These are phyloP conservation scores for Carex myosuroides DNA, from an alignment of 176 grass and related monocot genomes.

Conservation along the genomic window DNA sequence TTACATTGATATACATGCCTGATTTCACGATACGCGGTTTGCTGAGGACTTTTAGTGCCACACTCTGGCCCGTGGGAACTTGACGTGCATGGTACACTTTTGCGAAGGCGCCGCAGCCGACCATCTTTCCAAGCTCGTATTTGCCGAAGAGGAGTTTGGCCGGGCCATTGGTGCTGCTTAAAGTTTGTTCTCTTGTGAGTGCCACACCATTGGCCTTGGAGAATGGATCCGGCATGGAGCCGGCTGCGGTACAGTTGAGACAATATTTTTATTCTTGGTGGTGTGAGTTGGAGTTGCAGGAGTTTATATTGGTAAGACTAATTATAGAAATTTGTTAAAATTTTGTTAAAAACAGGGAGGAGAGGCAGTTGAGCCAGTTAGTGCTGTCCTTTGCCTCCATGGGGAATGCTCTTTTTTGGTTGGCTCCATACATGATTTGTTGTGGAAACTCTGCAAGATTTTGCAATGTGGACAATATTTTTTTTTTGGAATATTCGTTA, in stretches of 20 bases:
- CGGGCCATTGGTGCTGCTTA: background rate
- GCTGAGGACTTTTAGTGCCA: conserved; percentile 32
- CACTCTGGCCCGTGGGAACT: conserved; percentile 3
- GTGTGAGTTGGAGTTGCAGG: conserved; percentile 4
- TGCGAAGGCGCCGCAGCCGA: conserved; percentile 32
- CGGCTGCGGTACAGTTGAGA: background rate
- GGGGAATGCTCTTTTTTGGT: background rate
- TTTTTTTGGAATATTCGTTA: background rate
- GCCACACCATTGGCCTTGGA: background rate
- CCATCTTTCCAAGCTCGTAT: conserved; percentile 29
- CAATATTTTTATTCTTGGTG: background rate
- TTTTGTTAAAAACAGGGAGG: conserved; percentile 22
- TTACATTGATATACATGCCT: conserved; percentile 20
- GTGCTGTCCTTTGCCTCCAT: background rate
- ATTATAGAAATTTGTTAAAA: conserved; percentile 12
- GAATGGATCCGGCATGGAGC: conserved; percentile 4
- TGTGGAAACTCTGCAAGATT: background rate
- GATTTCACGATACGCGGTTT: conserved; percentile 12
- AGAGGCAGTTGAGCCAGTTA: background rate
- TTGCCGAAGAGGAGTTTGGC: conserved; percentile 25
- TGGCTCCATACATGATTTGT: conserved; percentile 1
- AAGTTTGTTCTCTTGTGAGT: background rate
- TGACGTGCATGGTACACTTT: conserved; percentile 33
- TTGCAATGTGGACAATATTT: background rate
- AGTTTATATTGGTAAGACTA: conserved; percentile 11